Conservation (phyloP, 768 basidiomycete species). For the Boletus reticulatus region DNA sequence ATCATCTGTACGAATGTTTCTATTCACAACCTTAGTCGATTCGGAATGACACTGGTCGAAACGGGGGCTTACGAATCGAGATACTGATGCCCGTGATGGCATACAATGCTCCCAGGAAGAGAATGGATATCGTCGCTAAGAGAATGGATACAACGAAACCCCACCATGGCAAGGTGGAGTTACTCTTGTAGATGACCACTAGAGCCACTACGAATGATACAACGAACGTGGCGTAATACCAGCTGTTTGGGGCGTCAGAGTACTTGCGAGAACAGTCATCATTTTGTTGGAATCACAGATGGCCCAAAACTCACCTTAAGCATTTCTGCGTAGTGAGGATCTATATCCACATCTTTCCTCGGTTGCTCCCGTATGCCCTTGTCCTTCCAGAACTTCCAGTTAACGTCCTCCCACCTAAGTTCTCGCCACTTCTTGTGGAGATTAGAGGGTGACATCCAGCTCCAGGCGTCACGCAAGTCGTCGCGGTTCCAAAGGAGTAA, state of each 20-base stretch:
- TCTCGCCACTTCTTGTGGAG: conserved; percentile 25
- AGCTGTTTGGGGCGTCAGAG: conserved; percentile 31
- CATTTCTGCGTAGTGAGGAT: conserved; percentile 59
- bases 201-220: conserved; percentile 47
- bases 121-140: conserved; percentile 46
- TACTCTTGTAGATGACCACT: conserved; percentile 50
- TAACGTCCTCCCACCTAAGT: conserved; percentile 30
- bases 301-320: conserved; percentile 22
- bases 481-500: conserved; percentile 53
- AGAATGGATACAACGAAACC: conserved; percentile 50
- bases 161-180: conserved; percentile 61
- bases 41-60: not conserved
- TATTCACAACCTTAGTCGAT: not conserved
- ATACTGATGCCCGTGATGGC: conserved; percentile 41
- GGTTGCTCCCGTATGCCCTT: conserved; percentile 20
- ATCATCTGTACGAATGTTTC: conserved; percentile 36
- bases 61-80: conserved; percentile 19
- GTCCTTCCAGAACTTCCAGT: conserved; percentile 38
- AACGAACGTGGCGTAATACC: conserved; percentile 30
- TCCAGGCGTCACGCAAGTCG: conserved; percentile 46
- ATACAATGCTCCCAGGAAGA: conserved; percentile 53
- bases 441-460: conserved; percentile 39
- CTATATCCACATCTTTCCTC: conserved; percentile 40
- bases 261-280: too few species aligned
- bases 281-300: conserved; percentile 22